Base-by-base conservation (phyloP, 2,329 filamentous ascomycete genomes). In the Geosmithia putterillii region DNA sequence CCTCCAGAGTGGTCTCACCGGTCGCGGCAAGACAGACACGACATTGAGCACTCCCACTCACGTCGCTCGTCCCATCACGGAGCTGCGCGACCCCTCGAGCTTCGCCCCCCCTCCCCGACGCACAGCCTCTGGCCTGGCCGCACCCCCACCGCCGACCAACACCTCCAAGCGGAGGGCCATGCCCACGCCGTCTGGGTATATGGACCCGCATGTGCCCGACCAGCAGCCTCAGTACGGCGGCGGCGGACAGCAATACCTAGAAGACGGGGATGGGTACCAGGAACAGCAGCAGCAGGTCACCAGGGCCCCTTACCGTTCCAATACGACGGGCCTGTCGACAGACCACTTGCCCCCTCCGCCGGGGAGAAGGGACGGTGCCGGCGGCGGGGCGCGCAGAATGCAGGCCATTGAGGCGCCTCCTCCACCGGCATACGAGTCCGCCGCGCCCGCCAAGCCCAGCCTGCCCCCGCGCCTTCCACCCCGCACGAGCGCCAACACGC, bases 91-190 rank as follows among this genome's bases (percentile, higher is more conserved):
- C 56, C 88, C 86, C 1, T 60, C 76, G 1, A 74, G 78, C 15
- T 95, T 94, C 57, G 86, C 76, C 2, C 86, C 87, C 20, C 88
- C 88, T 21, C 88, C 88, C 1, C 89, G 77, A 53, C 83, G 64
- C 34, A 58, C 59, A 22, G 53, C 55, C 46, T 49, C 59, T 38
- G 72, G 62, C 60, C 55, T 52, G 38, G 50, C 47, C 14, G 51
- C 54, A 3, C 45, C 51, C 17, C 56, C 57, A 18, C 53, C 55
- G 14, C 51, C 53, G 0, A 20, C 55, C 9, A 46, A 51, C 2
- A 40, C 51, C 9, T 43, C 18, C 14, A 48, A 48, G 25, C 53
- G 58, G 42, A 52, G 52, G 40, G 59, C 55, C 43, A 44, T 54
- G 46, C 43, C 56, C 21, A 48, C 57, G 23, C 58, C 59, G 15